These are phyloP conservation scores for Aspergillus ibericus DNA, from an alignment of 2,329 filamentous ascomycete species.

Conservation along the genomic window DNA sequence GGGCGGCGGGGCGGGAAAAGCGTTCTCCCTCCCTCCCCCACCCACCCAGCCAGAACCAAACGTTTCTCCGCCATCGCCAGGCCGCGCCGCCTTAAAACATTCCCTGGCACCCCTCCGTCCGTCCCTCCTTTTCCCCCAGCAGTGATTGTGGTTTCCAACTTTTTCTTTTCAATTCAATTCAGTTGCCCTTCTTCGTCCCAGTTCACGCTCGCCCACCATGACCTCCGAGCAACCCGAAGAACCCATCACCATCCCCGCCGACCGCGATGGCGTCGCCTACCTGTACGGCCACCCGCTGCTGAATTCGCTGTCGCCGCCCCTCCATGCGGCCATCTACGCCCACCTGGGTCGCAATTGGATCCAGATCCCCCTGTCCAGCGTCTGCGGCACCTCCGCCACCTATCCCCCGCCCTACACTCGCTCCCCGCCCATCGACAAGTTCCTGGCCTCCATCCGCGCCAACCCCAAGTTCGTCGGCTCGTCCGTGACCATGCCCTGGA, in stretches of 20 bases:
- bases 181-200: no score
- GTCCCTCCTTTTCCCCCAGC: no score
- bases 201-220: constrained; percentile 26
- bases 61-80: constrained; percentile 15
- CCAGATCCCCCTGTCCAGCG: constrained; percentile 49
- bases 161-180: no score
- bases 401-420: constrained; percentile 37
- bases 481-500: constrained; percentile 81
- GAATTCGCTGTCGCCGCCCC: constrained; percentile 57
- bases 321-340: constrained; percentile 57
- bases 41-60: constrained; percentile 5
- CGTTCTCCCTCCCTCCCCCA: constrained; percentile 10
- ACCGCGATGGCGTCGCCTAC: constrained; percentile 54
- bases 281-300: constrained; percentile 58
- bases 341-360: constrained; percentile 53
- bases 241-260: constrained; percentile 30
- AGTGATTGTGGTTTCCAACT: no score
- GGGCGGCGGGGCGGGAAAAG: constrained; percentile 11
- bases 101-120: no score
- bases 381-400: constrained; percentile 28
- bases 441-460: constrained; percentile 35
- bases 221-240: constrained; percentile 30
- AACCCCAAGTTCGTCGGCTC: constrained; percentile 56
- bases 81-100: background rate
- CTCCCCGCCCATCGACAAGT: constrained; percentile 37